These are phyloP conservation scores for Skeletonema tropicum DNA, from an alignment of 108 stramenopile species.

Conservation along the genomic window DNA sequence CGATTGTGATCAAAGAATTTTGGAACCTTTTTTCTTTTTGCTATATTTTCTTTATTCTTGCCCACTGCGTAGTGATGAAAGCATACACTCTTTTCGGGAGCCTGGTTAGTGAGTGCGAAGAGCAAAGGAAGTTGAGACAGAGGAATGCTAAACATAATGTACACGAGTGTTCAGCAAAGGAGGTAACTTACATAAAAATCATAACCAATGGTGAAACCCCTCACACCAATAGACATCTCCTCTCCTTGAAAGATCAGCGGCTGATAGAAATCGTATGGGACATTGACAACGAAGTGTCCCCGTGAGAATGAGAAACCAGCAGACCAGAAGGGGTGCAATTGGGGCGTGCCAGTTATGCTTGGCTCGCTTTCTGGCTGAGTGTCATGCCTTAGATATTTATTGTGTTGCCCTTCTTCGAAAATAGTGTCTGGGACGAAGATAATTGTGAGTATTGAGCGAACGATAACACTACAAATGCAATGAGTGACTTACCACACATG, in stretches of 20 bases:
- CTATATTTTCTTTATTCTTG: constrained; percentile 45
- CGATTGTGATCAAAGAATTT: constrained; percentile 81
- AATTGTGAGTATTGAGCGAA: too few relatives aligned
- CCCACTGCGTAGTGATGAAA: constrained; percentile 91
- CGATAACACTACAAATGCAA: too few relatives aligned
- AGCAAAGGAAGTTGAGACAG: too few relatives aligned
- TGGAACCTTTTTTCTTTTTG: constrained; percentile 68
- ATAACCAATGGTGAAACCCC: constrained; percentile 89
- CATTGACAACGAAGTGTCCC: constrained; percentile 87
- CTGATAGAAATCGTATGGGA: constrained; percentile 77
- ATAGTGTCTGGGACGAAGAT: constrained; percentile 43
- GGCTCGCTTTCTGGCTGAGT: constrained; percentile 82
- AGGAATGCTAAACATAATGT: too few relatives aligned
- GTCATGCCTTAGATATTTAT: constrained; percentile 81
- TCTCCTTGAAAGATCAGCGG: constrained; percentile 90
- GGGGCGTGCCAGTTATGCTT: constrained; percentile 68
- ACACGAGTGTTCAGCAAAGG: too few relatives aligned
- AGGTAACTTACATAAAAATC: constrained; percentile 64
- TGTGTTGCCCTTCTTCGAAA: constrained; percentile 81
- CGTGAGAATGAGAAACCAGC: constrained; percentile 89
- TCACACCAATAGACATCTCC: constrained; percentile 87
- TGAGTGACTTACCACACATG: constrained; percentile 64
- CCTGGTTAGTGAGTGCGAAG: constrained; percentile 2
- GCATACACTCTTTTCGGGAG: constrained; percentile 81
- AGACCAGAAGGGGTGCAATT: constrained; percentile 90